Evolutionary conservation across 2,329 filamentous ascomycete genomes (phyloP).

Genomic region (Fusarium keratoplasticum): DNA sequence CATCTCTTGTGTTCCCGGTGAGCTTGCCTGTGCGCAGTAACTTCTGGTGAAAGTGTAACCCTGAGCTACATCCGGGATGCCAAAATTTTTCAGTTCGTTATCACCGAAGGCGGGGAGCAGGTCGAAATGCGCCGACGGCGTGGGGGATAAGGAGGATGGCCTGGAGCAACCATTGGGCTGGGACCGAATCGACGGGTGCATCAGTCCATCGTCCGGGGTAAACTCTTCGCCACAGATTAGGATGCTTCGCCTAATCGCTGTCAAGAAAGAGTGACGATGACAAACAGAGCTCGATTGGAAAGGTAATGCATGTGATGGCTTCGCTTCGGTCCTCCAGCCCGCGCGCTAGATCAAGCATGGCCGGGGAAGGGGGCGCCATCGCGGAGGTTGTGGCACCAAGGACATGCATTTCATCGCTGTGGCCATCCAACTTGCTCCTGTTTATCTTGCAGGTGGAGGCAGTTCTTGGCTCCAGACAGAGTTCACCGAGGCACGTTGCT

Average conservation of each 20-base stretch:
- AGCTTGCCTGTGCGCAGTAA: not conserved
- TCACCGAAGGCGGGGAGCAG: conserved; percentile 25
- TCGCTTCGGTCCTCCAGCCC: conserved; percentile 3
- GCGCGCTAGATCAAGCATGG: not conserved
- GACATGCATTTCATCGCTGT: conserved; percentile 6
- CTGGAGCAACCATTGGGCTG: conserved; percentile 15
- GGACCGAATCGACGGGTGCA: conserved; percentile 27
- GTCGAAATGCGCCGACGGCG: conserved; percentile 22
- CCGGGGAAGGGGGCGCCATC: conserved; percentile 3
- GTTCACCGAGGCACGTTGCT: conserved; percentile 12
- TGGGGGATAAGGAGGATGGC: conserved; percentile 32
- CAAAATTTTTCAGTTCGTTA: conserved; percentile 19
- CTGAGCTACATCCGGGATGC: conserved; percentile 11
- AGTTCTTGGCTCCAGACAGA: conserved; percentile 21
- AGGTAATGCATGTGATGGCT: not conserved
- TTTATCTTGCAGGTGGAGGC: conserved; percentile 32
- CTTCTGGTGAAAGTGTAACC: conserved; percentile 21
- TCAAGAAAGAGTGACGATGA: not conserved
- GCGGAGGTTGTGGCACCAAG: conserved; percentile 6
- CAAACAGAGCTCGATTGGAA: not conserved
- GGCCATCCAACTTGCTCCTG: conserved; percentile 31
- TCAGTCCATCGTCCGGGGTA: conserved; percentile 23
- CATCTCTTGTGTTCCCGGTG: conserved; percentile 11
- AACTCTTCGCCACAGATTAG: conserved; percentile 8
- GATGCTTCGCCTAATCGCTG: not conserved